Evolutionary conservation across 495 filamentous ascomycete genomes (phyloP).

Genomic region (Penicillium steckii): DNA sequence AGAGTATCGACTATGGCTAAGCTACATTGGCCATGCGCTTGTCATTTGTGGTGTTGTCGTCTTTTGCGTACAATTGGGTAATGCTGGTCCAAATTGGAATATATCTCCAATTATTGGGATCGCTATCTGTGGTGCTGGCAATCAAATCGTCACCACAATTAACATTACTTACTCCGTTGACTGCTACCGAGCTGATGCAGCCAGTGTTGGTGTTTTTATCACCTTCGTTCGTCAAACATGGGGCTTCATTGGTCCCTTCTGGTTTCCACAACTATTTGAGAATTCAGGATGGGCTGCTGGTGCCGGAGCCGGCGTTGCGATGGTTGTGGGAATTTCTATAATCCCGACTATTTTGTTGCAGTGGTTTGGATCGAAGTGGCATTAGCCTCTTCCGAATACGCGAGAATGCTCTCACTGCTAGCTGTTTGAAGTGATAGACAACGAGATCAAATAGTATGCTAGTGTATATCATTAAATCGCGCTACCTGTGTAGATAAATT

Average conservation of each 20-base stretch:
- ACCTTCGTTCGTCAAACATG: conserved; percentile 53
- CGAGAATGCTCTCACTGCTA: no score
- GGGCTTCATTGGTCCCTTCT: conserved; percentile 61
- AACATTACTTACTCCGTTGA: conserved; percentile 58
- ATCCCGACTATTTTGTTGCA: conserved; percentile 45
- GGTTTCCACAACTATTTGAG: conserved; percentile 53
- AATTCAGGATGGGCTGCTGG: conserved; percentile 41
- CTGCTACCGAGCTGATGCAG: conserved; percentile 47
- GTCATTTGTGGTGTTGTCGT: conserved; percentile 51
- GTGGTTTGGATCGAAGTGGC: conserved; percentile 29
- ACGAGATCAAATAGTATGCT: no score
- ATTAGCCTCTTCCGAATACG: no score
- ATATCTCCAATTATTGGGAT: conserved; percentile 51
- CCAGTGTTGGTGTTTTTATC: conserved; percentile 56
- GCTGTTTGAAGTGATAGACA: no score
- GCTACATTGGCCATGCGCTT: conserved; percentile 47
- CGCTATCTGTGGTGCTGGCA: conserved; percentile 50
- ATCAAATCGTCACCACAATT: conserved; percentile 58
- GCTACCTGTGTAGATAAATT: no score
- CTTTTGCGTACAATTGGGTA: conserved; percentile 46
- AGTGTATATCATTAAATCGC: no score
- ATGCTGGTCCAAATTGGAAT: conserved; percentile 44
- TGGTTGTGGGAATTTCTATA: conserved; percentile 46
- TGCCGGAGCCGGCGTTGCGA: conserved; percentile 38
- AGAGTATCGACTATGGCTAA: conserved; percentile 54